phyloP scores from a whole-genome alignment of 2,329 filamentous ascomycete genomes.

The Aureobasidium sp. region DNA sequence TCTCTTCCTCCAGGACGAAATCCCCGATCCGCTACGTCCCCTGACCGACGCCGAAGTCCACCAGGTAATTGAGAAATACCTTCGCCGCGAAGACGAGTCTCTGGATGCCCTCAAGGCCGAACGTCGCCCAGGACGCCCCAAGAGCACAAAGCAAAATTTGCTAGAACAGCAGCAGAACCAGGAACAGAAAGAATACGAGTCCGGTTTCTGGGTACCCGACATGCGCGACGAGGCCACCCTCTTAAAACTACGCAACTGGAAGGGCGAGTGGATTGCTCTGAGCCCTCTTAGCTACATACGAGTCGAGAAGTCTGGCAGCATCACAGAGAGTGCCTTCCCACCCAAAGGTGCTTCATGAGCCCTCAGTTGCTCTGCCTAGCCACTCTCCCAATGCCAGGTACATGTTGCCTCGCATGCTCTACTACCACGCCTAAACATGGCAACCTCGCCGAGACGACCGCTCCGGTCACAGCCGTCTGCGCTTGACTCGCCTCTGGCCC shows the following conservation, averaged over 20 bases:
- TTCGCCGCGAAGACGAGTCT: conserved; percentile 63
- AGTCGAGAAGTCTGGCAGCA: conserved; percentile 56
- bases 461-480: not conserved
- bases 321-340: conserved; percentile 68
- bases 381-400: not conserved
- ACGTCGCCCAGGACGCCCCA: conserved; percentile 69
- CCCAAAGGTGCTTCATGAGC: conserved; percentile 41
- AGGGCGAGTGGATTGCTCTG: conserved; percentile 75
- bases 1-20: conserved; percentile 56
- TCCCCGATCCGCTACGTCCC: conserved; percentile 31
- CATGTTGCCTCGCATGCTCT: not conserved
- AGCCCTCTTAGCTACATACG: conserved; percentile 69
- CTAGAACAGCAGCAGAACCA: conserved; percentile 61
- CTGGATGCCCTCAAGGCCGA: conserved; percentile 56
- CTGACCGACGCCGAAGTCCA: conserved; percentile 52
- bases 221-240: conserved; percentile 59
- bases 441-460: not conserved
- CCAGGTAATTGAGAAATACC: conserved; percentile 34
- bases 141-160: conserved; percentile 67
- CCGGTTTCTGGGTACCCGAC: conserved; percentile 83
- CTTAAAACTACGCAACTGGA: conserved; percentile 62
- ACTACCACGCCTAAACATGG: not conserved
- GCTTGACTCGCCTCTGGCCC: too few species aligned
- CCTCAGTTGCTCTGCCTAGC: not conserved
- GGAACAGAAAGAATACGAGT: conserved; percentile 71